Evolutionary conservation across 2,329 filamentous ascomycete genomes (phyloP).

Genomic region (Verticillium albo-atrum): DNA sequence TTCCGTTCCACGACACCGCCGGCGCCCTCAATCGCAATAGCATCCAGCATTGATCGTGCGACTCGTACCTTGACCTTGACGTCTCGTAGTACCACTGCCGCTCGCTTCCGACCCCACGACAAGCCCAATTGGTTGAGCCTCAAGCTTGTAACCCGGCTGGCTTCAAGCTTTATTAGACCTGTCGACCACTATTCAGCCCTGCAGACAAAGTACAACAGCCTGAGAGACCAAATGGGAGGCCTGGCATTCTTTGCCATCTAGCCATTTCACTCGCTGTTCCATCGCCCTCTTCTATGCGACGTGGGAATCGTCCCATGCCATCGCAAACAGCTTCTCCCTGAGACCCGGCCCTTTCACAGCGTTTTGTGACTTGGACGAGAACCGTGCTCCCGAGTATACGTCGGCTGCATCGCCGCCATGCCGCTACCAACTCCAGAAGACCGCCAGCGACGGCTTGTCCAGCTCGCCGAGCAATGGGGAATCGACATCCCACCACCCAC

Average conservation of each 20-base stretch:
- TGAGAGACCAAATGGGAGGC: neutral
- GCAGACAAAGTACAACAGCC: neutral
- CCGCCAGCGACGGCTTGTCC: slow-evolving; percentile 35
- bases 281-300: neutral
- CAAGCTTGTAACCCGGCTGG: neutral
- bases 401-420: neutral
- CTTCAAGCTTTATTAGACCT: neutral
- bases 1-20: no score
- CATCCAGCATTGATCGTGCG: no score
- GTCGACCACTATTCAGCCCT: neutral
- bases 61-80: no score
- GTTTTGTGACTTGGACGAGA: neutral
- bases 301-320: neutral
- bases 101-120: neutral
- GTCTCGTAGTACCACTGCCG: neutral
- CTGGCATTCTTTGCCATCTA: neutral
- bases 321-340: neutral
- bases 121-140: neutral
- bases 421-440: slow-evolving; percentile 13
- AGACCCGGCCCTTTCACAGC: neutral
- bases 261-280: neutral
- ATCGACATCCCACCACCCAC: slow-evolving; percentile 36
- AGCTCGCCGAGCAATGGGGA: slow-evolving; percentile 47
- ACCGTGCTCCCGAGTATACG: neutral
- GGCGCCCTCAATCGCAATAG: no score